Evolutionary conservation across 2,329 filamentous ascomycete species (phyloP), one percentile per base, ranked within the genome.

Genomic region (Apiospora pterosperma): DNA sequence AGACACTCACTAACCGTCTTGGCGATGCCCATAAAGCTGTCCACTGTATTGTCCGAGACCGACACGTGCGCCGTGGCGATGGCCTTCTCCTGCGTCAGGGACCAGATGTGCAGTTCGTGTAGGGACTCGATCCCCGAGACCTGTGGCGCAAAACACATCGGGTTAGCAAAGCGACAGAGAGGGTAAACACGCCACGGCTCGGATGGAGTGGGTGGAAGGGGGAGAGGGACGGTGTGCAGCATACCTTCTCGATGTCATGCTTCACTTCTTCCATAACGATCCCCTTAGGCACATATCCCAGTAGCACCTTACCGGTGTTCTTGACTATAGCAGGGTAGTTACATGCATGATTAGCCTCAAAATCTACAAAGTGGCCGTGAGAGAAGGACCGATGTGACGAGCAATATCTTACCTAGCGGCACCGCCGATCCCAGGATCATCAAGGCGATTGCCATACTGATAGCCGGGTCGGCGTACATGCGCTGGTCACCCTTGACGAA

Each of bases 61-160:
- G 90, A 82, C 1, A 93, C 78, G 71, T 92, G 90, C 1, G 88
- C 90, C 1, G 88, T 88, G 8, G 90, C 91, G 60, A 93, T 82
- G 6, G 85, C 81, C 71, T 91, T 92, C 62, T 82, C 82, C 76
- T 94, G 90, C 71, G 90, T 87, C 4, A 93, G 81, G 3, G 87
- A 83, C 90, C 91, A 93, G 66, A 92, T 85, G 69, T 92, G 90
- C 19, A 93, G 80, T 70, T 93, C 89, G 68, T 92, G 90, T 16
- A 93, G 82, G 0, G 88, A 88, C 23, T 85, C 74, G 19, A 93
- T 82, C 0, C 90, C 90, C 0, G 86, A 83, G 36, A 92, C 88
- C 85, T 90, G 65, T 14, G 7, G 23, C 4, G 23, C n/a, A n/a
- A n/a, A n/a, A n/a, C n/a, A n/a, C n/a, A n/a, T n/a, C n/a, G n/a